Evolutionary conservation across 2,329 filamentous ascomycete species (phyloP).

Genomic region (Hypoxylon sp.): DNA sequence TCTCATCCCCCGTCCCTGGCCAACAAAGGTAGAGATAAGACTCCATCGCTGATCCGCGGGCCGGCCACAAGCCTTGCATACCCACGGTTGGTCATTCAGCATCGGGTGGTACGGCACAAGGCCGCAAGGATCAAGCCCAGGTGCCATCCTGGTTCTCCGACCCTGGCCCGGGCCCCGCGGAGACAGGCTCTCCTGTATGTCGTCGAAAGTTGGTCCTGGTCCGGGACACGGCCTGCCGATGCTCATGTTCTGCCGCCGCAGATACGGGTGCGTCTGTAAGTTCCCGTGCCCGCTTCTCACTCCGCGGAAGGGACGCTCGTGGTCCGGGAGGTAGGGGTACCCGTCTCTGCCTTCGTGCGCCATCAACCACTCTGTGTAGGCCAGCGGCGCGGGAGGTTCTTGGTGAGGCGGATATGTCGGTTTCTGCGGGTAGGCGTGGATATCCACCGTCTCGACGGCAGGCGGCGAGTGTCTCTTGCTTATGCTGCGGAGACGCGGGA

Average conservation of each 20-base stretch:
- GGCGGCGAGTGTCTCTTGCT: slow-evolving; percentile 41
- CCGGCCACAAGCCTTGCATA: slow-evolving; percentile 47
- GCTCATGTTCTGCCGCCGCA: slow-evolving; percentile 12
- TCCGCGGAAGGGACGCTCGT: slow-evolving; percentile 37
- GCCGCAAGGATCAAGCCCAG: background rate
- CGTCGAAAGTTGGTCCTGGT: background rate
- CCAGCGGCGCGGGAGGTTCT: slow-evolving; percentile 34
- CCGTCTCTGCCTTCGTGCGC: slow-evolving; percentile 7
- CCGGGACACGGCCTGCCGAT: background rate
- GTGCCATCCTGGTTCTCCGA: background rate
- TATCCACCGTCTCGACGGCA: slow-evolving; percentile 43
- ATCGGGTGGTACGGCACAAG: background rate
- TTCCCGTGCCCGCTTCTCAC: slow-evolving; percentile 46
- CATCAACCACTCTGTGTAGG: slow-evolving; percentile 24
- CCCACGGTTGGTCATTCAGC: background rate
- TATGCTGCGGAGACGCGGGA: slow-evolving; percentile 27
- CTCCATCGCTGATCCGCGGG: slow-evolving; percentile 48
- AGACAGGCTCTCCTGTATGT: background rate
- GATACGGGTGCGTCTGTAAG: slow-evolving; percentile 43
- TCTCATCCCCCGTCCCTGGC: slow-evolving; percentile 40
- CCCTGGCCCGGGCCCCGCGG: background rate
- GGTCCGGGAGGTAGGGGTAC: background rate
- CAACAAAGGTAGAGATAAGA: slow-evolving; percentile 44
- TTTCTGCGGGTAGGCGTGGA: slow-evolving; percentile 52
- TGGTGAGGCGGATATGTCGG: slow-evolving; percentile 48